Evolutionary conservation across 2,329 filamentous ascomycete genomes (phyloP).

Genomic region (Colletotrichum liriopes): DNA sequence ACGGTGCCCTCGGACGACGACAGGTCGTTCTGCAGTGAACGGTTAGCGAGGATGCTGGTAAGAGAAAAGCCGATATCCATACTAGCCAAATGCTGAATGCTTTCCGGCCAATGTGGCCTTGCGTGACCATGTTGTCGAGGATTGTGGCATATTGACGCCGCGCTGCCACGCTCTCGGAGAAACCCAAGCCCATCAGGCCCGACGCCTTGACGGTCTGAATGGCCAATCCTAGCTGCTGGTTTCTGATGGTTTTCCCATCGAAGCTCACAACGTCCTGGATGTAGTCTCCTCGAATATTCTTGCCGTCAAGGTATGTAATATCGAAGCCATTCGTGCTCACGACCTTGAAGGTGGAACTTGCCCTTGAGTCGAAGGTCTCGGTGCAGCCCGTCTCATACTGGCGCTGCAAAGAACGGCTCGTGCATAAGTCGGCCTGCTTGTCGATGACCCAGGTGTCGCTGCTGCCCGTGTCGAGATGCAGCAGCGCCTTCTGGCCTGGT

Average conservation of each 20-base stretch:
- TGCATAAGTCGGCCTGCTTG: constrained; percentile 38
- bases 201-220: constrained; percentile 63
- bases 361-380: constrained; percentile 56
- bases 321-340: constrained; percentile 64
- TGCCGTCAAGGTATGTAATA: constrained; percentile 74
- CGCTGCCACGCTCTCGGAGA: constrained; percentile 65
- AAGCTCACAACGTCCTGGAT: constrained; percentile 71
- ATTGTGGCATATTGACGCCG: constrained; percentile 68
- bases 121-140: constrained; percentile 74
- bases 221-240: constrained; percentile 71
- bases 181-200: constrained; percentile 74
- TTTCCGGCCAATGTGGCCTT: constrained; percentile 73
- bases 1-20: constrained; percentile 76
- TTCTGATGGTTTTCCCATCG: constrained; percentile 61
- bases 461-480: constrained; percentile 79
- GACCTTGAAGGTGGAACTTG: constrained; percentile 65
- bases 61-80: constrained; percentile 22
- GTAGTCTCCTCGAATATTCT: constrained; percentile 70
- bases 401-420: constrained; percentile 13
- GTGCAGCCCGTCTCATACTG: constrained; percentile 27
- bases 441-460: constrained; percentile 75
- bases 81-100: constrained; percentile 79
- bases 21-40: constrained; percentile 50
- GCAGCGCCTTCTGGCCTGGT: constrained; percentile 68
- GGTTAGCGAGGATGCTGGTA: constrained; percentile 46